These are phyloP conservation scores for Haplosporangium gracile DNA, from an alignment of 192 early-diverging fungal species.

Conservation along the genomic window DNA sequence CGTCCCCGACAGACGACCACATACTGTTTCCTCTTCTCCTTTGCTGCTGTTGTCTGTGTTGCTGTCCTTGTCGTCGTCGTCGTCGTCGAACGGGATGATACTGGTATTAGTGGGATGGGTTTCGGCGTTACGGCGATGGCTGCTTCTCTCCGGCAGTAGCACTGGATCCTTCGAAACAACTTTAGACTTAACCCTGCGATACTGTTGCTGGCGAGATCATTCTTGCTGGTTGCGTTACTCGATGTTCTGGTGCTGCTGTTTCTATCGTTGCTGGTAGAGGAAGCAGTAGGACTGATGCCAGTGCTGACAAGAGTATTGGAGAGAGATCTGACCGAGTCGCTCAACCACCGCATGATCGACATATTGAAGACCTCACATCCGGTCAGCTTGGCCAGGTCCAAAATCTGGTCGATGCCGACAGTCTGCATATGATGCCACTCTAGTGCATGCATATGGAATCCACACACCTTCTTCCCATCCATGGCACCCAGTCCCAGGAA, in stretches of 20 bases:
- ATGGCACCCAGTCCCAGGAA: neutral
- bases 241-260: too few species aligned
- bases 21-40: neutral
- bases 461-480: conserved; percentile 27
- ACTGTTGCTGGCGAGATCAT: neutral
- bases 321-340: neutral
- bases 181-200: neutral
- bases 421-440: conserved; percentile 42
- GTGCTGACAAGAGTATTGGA: neutral
- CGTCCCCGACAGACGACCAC: neutral
- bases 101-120: too few species aligned
- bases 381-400: neutral
- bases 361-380: conserved; percentile 35
- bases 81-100: too few species aligned
- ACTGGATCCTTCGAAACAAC: neutral
- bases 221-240: too few species aligned
- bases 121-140: neutral
- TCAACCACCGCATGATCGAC: conserved; percentile 37
- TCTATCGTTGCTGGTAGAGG: neutral
- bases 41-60: neutral
- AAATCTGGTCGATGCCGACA: neutral
- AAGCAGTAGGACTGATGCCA: too few species aligned
- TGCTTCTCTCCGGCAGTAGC: neutral
- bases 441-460: conserved; percentile 52
- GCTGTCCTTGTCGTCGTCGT: too few species aligned